Evolutionary conservation across 345 rosid genomes (phyloP).

Genomic region (Arabidopsis thaliana): TAIR10.1 NC_003075.7:16374501-16375000

Average conservation of each 20-base stretch:
- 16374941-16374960: constrained; percentile 5
- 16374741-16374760: not conserved
- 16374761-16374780: too few relatives aligned
- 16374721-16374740: constrained; percentile 25
- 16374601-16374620: constrained; percentile 77
- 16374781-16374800: not conserved
- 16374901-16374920: not conserved
- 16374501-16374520: constrained; percentile 87
- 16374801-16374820: constrained; percentile 5
- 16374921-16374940: not conserved
- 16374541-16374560: constrained; percentile 91
- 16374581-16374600: constrained; percentile 82
- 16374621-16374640: constrained; percentile 90
- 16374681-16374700: constrained; percentile 80
- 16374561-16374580: constrained; percentile 91
- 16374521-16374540: constrained; percentile 82
- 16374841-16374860: not conserved
- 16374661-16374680: constrained; percentile 81
- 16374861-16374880: not conserved
- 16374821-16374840: constrained; percentile 7
- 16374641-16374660: constrained; percentile 81
- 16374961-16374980: not conserved
- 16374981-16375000: not conserved
- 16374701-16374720: constrained; percentile 77
- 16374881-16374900: not conserved